Base-by-base conservation (phyloP, 345 rosid genomes). In the Crucihimalaya himalaica region DNA sequence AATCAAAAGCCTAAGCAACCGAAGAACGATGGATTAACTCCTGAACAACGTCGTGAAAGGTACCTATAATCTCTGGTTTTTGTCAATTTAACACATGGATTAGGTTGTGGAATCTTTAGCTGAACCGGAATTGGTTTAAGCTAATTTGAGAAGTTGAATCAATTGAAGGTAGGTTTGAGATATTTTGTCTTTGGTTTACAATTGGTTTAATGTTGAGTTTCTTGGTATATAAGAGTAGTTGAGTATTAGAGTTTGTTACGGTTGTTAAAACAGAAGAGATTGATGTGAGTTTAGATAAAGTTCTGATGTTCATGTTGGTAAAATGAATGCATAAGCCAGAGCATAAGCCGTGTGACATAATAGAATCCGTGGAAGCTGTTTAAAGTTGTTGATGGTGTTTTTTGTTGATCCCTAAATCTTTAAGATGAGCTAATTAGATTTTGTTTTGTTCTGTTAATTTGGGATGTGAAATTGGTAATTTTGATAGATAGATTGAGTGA, bases 41-140 rank as follows among this genome's bases (percentile, higher is more conserved):
- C 95, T 9, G 89, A 91, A 58, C 97, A 91, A 81, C 88, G 95
- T 50, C 93, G 93, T 2, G 93, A 89, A 65, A 86, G 90, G 93
- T 89, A 25, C 8, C 14, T 63, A 18, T 18, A 23, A 23, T 63
- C 53, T 28, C 54, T 35, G 5, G 2, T 58, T 3, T 23, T 60
- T n/a, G 5, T 16, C 16, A 61, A 10, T 6, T 40, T 40, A 42
- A 34, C 57, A 48, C 4, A 32, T 21, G 11, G 16, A 67, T 15
- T 35, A 19, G 25, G 47, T 51, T 46, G 6, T 46, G 43, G 55
- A 29, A 45, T 46, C 27, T 19, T 48, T 6, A 48, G 27, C 15
- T 47, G 8, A 23, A 23, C 25, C 18, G 6, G 46, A 2, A 42
- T 10, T 45, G 10, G 21, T 46, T 37, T 16, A 46, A 46, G 51